Evolutionary conservation across 2,329 filamentous ascomycete species (phyloP).

Genomic region (Hymenoscyphus repandus): DNA sequence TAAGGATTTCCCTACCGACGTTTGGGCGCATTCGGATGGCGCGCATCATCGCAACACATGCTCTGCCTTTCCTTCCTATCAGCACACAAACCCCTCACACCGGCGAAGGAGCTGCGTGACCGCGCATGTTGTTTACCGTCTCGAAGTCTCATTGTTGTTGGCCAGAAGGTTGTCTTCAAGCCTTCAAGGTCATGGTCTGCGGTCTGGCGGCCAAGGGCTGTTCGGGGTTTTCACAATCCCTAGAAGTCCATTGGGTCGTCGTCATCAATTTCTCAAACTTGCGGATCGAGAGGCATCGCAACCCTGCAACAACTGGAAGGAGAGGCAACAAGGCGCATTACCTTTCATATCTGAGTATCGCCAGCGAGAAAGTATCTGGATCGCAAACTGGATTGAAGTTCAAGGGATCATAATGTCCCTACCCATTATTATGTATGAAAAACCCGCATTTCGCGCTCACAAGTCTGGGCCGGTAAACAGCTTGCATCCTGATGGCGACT

Average conservation of each 20-base stretch:
- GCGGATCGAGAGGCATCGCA: constrained; percentile 13
- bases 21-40: constrained; percentile 24
- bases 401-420: too few relatives aligned
- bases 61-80: constrained; percentile 17
- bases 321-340: background rate
- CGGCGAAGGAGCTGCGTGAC: constrained; percentile 10
- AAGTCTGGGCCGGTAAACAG: background rate
- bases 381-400: too few relatives aligned
- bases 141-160: background rate
- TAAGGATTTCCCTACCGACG: constrained; percentile 13
- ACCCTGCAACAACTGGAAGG: constrained; percentile 2
- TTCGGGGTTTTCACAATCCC: constrained; percentile 16
- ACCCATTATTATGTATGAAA: too few relatives aligned
- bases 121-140: constrained; percentile 13
- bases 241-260: constrained; percentile 22
- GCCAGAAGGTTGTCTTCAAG: background rate
- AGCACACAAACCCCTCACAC: constrained; percentile 14
- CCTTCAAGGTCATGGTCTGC: constrained; percentile 7
- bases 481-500: constrained; percentile 8
- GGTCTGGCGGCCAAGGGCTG: constrained; percentile 20
- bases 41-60: constrained; percentile 12
- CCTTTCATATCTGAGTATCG: background rate
- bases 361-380: background rate
- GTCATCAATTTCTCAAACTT: constrained; percentile 19
- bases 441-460: too few relatives aligned